Evolutionary conservation across 768 basidiomycete species (phyloP).

Genomic region (Leccinum arenicola): DNA sequence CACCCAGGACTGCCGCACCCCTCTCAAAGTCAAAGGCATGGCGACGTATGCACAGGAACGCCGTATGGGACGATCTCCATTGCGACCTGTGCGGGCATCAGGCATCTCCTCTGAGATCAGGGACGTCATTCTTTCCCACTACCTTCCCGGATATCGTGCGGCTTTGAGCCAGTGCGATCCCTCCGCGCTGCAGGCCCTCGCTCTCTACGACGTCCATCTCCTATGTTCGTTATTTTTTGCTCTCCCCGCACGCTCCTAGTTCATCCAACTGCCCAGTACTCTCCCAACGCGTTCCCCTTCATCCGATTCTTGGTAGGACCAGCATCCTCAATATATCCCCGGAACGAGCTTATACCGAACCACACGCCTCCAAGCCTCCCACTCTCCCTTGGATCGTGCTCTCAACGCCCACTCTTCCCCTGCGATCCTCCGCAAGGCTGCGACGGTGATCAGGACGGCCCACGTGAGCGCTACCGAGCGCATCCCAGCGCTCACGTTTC

Average conservation of each 20-base stretch:
- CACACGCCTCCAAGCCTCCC: slow-evolving; percentile 37
- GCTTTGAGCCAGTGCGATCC: slow-evolving; percentile 29
- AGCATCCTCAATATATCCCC: slow-evolving; percentile 36
- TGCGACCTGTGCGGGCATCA: slow-evolving; percentile 34
- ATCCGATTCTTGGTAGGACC: slow-evolving; percentile 29
- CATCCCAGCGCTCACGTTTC: slow-evolving; percentile 33
- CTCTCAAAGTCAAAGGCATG: slow-evolving; percentile 20
- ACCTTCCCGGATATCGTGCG: slow-evolving; percentile 55
- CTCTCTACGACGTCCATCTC: slow-evolving; percentile 58
- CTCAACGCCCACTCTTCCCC: slow-evolving; percentile 14
- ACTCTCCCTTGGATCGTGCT: slow-evolving; percentile 16
- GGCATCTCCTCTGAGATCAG: slow-evolving; percentile 22
- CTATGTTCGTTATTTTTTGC: slow-evolving; percentile 50
- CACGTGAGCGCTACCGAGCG: slow-evolving; percentile 9
- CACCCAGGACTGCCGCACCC: slow-evolving; percentile 2
- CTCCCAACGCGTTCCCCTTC: slow-evolving; percentile 62
- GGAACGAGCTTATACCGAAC: slow-evolving; percentile 52
- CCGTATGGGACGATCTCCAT: slow-evolving; percentile 40
- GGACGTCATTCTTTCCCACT: slow-evolving; percentile 42
- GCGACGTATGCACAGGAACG: slow-evolving; percentile 26
- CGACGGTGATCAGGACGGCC: slow-evolving; percentile 2
- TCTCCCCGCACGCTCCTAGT: slow-evolving; percentile 8
- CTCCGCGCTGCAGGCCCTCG: slow-evolving; percentile 43
- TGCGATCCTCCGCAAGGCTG: slow-evolving; percentile 8
- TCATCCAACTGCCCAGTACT: slow-evolving; percentile 42